Evolutionary conservation across 2,329 filamentous ascomycete species (phyloP), one percentile per base, ranked within the genome.

Genomic region (Magnaporthiopsis rhizophila): DNA sequence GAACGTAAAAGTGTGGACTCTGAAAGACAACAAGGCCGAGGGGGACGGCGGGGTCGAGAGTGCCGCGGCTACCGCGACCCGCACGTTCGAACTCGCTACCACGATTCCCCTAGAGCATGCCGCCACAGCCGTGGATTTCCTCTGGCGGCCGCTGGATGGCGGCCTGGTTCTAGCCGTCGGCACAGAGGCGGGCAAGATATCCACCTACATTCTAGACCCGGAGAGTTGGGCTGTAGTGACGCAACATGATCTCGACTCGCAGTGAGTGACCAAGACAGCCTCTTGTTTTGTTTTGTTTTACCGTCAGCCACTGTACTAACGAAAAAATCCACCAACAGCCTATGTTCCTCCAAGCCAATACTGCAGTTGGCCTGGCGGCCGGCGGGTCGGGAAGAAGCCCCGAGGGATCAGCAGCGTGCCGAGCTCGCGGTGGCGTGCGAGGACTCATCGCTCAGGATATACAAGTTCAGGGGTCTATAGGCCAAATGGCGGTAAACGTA

Each of bases 121-220:
- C 0, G 86, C 91, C 3, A 93, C 90, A 0, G 87, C 90, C 0
- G 79, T 94, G 32, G 88, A 90, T 69, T 90, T 92, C 71, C 72
- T 86, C 45, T 70, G 75, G 18, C 72, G 73, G 53, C 26, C 64
- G 9, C 68, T 75, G 15, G 69, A 6, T 38, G 36, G 36, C 8
- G 66, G 66, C 8, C 63, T 78, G 15, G 73, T 83, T 28, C 75
- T 89, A 1, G 85, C 85, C 0, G 76, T 86, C 0, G 86, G 86
- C 28, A 86, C 81, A 0, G 86, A 89, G 69, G 74, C 76, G 3
- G 84, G 84, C 4, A 77, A 72, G 64, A 66, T 86, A 7, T 77
- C 75, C 62, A 69, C 84, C 56, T 74, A 78, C 58, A 68, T 71
- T 15, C 69, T 86, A n/a, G 74, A 76, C 12, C 74, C 75, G 2